Percentiles rank a stretch among this genome's conserved stretches.
Evolutionary conservation across 306 rosid genomes (phyloP).

Genomic region (Trifolium subterraneum): DNA sequence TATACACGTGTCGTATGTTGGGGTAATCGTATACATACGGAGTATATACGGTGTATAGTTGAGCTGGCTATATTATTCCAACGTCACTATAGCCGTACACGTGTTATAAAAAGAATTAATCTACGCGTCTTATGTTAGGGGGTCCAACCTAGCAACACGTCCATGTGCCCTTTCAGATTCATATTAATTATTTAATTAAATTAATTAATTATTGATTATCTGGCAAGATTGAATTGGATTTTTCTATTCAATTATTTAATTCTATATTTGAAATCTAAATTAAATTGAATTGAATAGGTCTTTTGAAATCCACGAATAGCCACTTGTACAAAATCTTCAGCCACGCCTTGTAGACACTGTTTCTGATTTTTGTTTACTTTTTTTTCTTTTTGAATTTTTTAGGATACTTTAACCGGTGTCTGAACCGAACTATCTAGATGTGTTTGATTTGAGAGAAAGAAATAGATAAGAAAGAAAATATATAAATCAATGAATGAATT

Average conservation of each 20-base stretch:
- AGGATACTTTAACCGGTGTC: no score
- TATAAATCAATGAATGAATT: no score
- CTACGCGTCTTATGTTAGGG: constrained; percentile 58
- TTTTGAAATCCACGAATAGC: constrained; percentile 64
- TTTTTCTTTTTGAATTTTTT: background rate
- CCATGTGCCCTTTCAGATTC: constrained; percentile 60
- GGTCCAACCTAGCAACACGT: constrained; percentile 51
- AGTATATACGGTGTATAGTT: constrained; percentile 64
- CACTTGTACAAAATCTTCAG: constrained; percentile 4
- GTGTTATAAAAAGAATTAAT: constrained; percentile 46
- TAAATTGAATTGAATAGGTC: constrained; percentile 51
- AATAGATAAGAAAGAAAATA: no score
- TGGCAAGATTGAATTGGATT: constrained; percentile 2
- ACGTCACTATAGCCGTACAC: constrained; percentile 62
- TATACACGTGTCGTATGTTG: constrained; percentile 72
- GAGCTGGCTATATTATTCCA: constrained; percentile 76
- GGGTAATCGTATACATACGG: constrained; percentile 45
- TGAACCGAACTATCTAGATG: no score
- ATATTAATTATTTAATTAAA: constrained; percentile 19
- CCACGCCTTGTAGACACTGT: constrained; percentile 28
- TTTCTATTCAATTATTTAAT: background rate
- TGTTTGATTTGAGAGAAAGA: no score
- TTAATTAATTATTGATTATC: constrained; percentile 24
- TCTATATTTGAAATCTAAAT: background rate
- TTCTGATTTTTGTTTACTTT: constrained; percentile 27